These are phyloP conservation scores for Nannizzia gypsea DNA, from an alignment of 2,329 filamentous ascomycete species.

Conservation along the genomic window DNA sequence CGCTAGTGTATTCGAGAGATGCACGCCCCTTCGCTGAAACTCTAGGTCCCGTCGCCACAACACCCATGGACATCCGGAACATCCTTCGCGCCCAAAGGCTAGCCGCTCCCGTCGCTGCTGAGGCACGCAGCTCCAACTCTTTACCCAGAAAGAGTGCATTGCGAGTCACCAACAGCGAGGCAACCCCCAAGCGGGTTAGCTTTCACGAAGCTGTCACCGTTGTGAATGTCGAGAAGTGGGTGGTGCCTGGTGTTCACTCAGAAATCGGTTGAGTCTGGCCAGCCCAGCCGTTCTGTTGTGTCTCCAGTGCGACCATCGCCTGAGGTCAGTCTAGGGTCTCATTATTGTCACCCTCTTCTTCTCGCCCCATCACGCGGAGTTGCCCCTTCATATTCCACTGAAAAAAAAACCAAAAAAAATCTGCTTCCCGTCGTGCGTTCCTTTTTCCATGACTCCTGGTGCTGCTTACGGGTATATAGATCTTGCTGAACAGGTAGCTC, in stretches of 20 bases:
- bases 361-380: neutral
- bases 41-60: neutral
- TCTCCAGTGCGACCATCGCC: neutral
- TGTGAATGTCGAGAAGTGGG: constrained; percentile 19
- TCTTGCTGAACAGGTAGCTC: neutral
- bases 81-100: neutral
- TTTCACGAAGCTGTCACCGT: constrained; percentile 15
- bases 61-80: neutral
- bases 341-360: neutral
- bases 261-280: neutral
- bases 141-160: constrained; percentile 10
- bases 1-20: neutral
- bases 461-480: neutral
- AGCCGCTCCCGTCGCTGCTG: constrained; percentile 3
- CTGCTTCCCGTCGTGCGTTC: neutral
- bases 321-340: neutral
- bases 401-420: neutral
- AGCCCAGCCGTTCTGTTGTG: neutral
- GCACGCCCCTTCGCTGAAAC: neutral
- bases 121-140: constrained; percentile 7
- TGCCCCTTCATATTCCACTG: neutral
- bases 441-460: neutral
- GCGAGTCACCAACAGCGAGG: constrained; percentile 4
- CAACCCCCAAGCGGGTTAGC: constrained; percentile 11
- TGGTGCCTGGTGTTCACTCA: constrained; percentile 15